Base-by-base conservation (phyloP, 331 rosid genomes). In the Arachis monticola region DNA sequence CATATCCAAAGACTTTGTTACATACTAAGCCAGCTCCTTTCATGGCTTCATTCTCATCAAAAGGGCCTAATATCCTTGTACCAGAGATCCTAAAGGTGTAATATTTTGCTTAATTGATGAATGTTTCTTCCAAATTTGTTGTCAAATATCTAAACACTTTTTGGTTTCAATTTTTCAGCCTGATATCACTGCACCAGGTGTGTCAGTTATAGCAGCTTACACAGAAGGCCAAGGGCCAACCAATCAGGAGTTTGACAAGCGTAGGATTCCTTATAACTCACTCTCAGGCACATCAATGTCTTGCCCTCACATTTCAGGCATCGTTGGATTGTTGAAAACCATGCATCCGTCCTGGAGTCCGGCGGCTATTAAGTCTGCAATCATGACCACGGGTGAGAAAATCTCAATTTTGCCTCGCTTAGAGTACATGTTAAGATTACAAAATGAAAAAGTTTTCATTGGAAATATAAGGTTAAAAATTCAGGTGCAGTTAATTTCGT, bases 201-300 rank as follows among this genome's bases (percentile, higher is more conserved):
- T 92, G 84, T 92, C 87, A 45, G 79, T 94, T 71, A 86, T 94
- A 57, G 99, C 99, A 1, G 97, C 99, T 60, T 91, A 85, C 77
- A 79, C 87, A 1, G 88, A 83, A 85, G 96, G 91, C 3, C 66
- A 82, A 84, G 96, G 97, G 31, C 97, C 99, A 60, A 92, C 97
- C 0, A 85, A 88, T 67, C 86, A 84, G 78, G 61, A 6, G 63
- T 91, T 80, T 51, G 97, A 94, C 80, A 10, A n/a, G 8, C 86
- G 97, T 47, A 83, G 96, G 71, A 73, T 83, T 70, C 77, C 72
- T 5, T 94, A 35, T 75, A 94, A 92, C 87, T 84, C 96, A 1
- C 2, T 80, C n/a, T 90, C 97, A 5, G 99, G 99, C 66, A 94
- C 99, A n/a, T 94, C 99, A 46, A 94, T 92, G 99, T 92, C 99